Evolutionary conservation across 495 filamentous ascomycete species (phyloP), one percentile per base, ranked within the genome.

Genomic region (Trichoderma virens): DNA sequence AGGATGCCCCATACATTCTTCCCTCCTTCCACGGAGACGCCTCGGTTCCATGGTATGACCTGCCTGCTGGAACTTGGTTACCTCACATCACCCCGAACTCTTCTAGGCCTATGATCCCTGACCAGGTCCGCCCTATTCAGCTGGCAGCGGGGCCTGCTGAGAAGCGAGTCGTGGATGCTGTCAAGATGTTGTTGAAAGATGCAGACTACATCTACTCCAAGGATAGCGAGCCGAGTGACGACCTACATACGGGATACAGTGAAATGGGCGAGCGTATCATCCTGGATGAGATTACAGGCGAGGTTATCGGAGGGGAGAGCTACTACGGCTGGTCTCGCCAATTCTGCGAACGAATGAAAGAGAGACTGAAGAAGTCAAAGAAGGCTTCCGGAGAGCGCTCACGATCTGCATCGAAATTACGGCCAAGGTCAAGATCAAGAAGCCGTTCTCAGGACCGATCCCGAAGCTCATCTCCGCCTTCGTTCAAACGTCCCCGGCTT

Each of bases 251-350:
- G 51, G 51, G 51, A 1, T 30, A 20, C 27, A 56, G 51, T 27
- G 84, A 87, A 64, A 78, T 96, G 31, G 92, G 92, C 20, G 88
- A 93, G 71, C 72, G 78, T 8, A 74, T 92, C 11, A 70, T 86
- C 13, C 72, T 81, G 2, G 85, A 90, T 64, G 82, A 84, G 65
- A 79, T 81, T 11, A 84, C 81, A 1, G 86, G 85, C 0, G 85
- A 90, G 14, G 73, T 86, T 23, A 67, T 80, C 13, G 76, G 76
- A 20, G 85, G 86, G 8, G 86, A 93, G 35, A 86, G 85, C 8
- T 95, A 96, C 70, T 94, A 94, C 70, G 92, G 90, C 41, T 96
- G 92, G 92, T 92, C 89, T 16, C 84, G 81, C 54, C 74, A 77
- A 8, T 96, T 95, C 67, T 95, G 90, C 75, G 81, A 90, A 67